Percentiles rank a stretch among this genome's conserved stretches.
Evolutionary conservation across 192 early-diverging fungal genomes (phyloP).

Genomic region (Obelidium mucronatum): DNA sequence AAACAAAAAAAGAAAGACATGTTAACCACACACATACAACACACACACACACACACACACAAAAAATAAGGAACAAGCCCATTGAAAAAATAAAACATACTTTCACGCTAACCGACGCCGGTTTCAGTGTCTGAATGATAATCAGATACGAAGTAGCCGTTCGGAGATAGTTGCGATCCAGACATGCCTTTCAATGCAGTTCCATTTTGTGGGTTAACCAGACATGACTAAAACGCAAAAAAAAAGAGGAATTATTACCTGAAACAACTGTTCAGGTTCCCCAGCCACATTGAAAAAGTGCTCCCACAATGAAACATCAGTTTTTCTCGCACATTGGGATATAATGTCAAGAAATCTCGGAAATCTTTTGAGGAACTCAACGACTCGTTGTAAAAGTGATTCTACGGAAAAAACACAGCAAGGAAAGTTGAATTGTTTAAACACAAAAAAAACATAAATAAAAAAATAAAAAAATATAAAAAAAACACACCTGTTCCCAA

Average conservation of each 20-base stretch:
- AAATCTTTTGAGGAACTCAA: constrained; percentile 83
- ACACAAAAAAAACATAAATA: too few relatives aligned
- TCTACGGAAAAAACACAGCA: too few relatives aligned
- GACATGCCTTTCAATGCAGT: constrained; percentile 59
- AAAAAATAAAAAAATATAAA: constrained; percentile 29
- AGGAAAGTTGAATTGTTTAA: neutral
- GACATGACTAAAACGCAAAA: too few relatives aligned
- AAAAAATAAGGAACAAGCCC: too few relatives aligned
- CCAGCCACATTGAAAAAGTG: constrained; percentile 87
- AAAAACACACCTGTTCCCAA: constrained; percentile 19
- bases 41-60: too few relatives aligned
- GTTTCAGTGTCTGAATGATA: constrained; percentile 90
- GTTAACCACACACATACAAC: too few relatives aligned
- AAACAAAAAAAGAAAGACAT: constrained; percentile 23
- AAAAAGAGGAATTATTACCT: constrained; percentile 56
- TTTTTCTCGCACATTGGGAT: constrained; percentile 94
- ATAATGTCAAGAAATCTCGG: constrained; percentile 84
- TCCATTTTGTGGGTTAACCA: neutral
- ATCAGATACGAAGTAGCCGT: constrained; percentile 94
- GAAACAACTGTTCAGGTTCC: constrained; percentile 83
- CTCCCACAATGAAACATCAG: constrained; percentile 92
- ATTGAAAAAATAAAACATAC: constrained; percentile 37
- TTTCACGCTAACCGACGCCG: constrained; percentile 67
- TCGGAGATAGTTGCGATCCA: constrained; percentile 70
- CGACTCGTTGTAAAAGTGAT: constrained; percentile 46